Conservation (phyloP, 2,329 filamentous ascomycete species). For the Botrytis porri region DNA sequence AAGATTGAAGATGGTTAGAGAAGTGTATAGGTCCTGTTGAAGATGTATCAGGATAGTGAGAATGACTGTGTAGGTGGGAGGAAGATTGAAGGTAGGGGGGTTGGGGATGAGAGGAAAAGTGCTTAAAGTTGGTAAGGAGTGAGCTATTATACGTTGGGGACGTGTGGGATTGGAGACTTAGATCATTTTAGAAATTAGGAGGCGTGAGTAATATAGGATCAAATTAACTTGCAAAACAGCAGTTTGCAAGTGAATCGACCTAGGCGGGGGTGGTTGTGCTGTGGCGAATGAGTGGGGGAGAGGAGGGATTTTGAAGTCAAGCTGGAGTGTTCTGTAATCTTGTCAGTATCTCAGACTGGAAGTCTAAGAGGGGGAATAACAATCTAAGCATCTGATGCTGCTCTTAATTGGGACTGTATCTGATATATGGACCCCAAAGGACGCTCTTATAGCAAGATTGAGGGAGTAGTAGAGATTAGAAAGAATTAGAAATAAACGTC, state of each 20-base stretch:
- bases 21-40: not conserved
- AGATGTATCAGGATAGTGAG: not conserved
- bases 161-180: not conserved
- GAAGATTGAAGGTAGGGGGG: not conserved
- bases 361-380: not conserved
- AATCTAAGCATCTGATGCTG: not conserved
- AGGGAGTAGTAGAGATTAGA: not conserved
- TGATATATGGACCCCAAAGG: not conserved
- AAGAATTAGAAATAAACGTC: not conserved
- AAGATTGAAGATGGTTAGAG: not conserved
- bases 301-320: not conserved
- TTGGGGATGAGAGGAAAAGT: not conserved
- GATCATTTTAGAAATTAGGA: not conserved
- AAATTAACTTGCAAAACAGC: not conserved
- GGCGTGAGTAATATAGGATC: not conserved
- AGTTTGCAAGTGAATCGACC: not conserved
- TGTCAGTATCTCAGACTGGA: not conserved
- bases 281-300: not conserved
- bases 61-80: not conserved
- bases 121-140: not conserved
- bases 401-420: not conserved
- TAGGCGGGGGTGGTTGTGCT: not conserved
- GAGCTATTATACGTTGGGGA: not conserved
- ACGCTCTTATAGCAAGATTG: not conserved
- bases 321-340: not conserved